Evolutionary conservation across 805 yeast genomes (phyloP), one percentile per base, ranked within the genome.

Genomic region (Candida adriatica): DNA sequence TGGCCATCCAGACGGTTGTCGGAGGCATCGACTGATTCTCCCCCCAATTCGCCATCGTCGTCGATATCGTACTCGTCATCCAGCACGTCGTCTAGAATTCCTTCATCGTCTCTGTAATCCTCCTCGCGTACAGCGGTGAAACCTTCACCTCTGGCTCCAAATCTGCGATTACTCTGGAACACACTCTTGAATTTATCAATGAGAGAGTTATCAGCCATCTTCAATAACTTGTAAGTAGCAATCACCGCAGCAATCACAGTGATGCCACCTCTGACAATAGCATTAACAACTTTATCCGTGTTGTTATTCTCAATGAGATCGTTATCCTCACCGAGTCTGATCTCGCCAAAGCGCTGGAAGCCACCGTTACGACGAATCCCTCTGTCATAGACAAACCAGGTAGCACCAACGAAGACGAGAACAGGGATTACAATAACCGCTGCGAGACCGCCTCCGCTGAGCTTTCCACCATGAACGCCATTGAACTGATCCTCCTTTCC

Each of bases 291-390:
- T 28, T 61, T 69, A 52, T 83, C 92, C 6, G 75, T 67, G 6
- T 48, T 40, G 41, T 42, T 39, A 21, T 49, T 42, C 31, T 78
- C 80, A 41, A 83, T 75, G 48, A 81, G 85, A 30, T 82, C 73
- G 38, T 76, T 80, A 18, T 78, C 87, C 21, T 78, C 87, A 30
- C 86, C 94, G 26, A 88, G 66, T 47, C 95, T 66, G 38, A 88
- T 88, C 52, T 82, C 94, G n/a, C 96, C 96, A 54, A 86, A 78
- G 46, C 86, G 66, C 26, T 47, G 42, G 31, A 51, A 49, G 6
- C 56, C 56, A 29, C 85, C 75, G 39, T 84, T 74, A 35, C 94
- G 94, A 46, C 80, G 73, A 39, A 83, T 87, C 51, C 83, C 88
- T 17, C 80, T 76, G 52, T 84, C 75, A 71, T 78, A 79, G 2